phyloP scores from a whole-genome alignment of 2,329 filamentous ascomycete species.

The Cladosporium sp. region DNA sequence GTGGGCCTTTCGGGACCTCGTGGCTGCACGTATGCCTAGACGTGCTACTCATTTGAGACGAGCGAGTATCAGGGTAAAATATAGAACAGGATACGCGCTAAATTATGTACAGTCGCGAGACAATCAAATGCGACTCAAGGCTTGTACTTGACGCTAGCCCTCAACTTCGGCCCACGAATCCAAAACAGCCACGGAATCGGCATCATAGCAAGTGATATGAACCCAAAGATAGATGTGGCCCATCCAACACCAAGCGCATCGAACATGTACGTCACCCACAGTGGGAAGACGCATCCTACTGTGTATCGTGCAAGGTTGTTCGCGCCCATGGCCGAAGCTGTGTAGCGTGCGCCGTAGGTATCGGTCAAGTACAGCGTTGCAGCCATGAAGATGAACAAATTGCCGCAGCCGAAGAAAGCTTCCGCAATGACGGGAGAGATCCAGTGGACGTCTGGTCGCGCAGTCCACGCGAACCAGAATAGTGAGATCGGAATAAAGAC shows the following conservation, averaged over 20 bases:
- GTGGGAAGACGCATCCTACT: slow-evolving; percentile 54
- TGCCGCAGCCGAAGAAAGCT: slow-evolving; percentile 33
- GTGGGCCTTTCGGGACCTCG: no score
- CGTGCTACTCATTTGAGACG: no score
- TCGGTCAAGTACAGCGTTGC: slow-evolving; percentile 47
- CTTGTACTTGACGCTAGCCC: slow-evolving; percentile 28
- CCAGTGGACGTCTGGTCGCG: slow-evolving; percentile 29
- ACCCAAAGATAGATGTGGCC: slow-evolving; percentile 37
- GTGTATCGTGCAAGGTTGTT: slow-evolving; percentile 55
- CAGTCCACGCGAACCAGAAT: slow-evolving; percentile 36
- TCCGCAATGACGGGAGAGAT: slow-evolving; percentile 36
- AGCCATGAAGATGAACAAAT: slow-evolving; percentile 35
- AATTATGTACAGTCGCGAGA: not conserved
- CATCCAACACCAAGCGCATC: slow-evolving; percentile 34
- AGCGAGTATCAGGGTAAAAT: not conserved
- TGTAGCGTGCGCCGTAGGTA: slow-evolving; percentile 48
- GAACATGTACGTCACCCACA: slow-evolving; percentile 44
- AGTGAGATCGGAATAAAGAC: slow-evolving; percentile 19
- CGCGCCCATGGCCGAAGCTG: slow-evolving; percentile 55
- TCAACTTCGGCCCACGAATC: slow-evolving; percentile 30
- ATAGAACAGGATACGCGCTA: not conserved
- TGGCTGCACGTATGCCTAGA: no score
- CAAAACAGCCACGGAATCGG: slow-evolving; percentile 36
- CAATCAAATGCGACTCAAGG: not conserved
- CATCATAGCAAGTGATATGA: slow-evolving; percentile 33